A percentile compares a stretch with the other conserved stretches of the same genome.
Conservation (phyloP, 441 rosid species). For the Populus hybrid region DNA sequence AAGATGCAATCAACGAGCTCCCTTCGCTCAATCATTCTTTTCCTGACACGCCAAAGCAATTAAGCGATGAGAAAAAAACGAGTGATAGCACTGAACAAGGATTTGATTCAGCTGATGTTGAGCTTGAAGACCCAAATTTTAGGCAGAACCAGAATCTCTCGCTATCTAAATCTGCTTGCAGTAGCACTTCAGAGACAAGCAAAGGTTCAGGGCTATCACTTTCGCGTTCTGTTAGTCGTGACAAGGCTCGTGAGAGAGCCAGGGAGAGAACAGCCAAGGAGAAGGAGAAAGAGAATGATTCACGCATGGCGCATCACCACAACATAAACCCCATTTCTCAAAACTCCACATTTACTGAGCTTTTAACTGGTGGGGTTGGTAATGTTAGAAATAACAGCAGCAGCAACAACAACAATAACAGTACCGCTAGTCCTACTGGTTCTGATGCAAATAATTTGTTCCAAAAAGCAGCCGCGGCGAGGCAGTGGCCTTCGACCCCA, state of each 20-base stretch:
- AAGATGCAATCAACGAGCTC: slow-evolving; percentile 75
- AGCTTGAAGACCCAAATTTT: slow-evolving; percentile 41
- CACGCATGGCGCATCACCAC: slow-evolving; percentile 26
- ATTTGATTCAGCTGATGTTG: slow-evolving; percentile 50
- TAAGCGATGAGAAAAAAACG: slow-evolving; percentile 47
- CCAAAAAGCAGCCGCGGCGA: slow-evolving; percentile 32
- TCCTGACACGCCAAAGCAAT: slow-evolving; percentile 58
- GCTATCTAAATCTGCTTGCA: slow-evolving; percentile 81
- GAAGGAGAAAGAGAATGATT: slow-evolving; percentile 60
- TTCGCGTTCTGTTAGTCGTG: slow-evolving; percentile 59
- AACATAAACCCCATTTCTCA: slow-evolving; percentile 45
- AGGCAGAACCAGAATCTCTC: slow-evolving; percentile 49
- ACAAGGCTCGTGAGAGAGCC: slow-evolving; percentile 70
- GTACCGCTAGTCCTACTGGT: slow-evolving; percentile 18
- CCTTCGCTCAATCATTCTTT: slow-evolving; percentile 69
- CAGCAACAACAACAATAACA: slow-evolving; percentile 10
- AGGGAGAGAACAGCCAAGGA: slow-evolving; percentile 79
- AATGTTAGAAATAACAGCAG: slow-evolving; percentile 24
- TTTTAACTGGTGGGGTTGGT: slow-evolving; percentile 59
- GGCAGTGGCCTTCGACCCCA: slow-evolving; percentile 47
- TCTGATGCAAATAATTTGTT: slow-evolving; percentile 32
- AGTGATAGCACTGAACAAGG: slow-evolving; percentile 42
- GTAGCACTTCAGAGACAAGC: slow-evolving; percentile 91
- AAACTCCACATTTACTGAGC: slow-evolving; percentile 73
- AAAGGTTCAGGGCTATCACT: slow-evolving; percentile 80